Conservation (phyloP, 768 basidiomycete genomes). For the Lyophyllum semitale region DNA sequence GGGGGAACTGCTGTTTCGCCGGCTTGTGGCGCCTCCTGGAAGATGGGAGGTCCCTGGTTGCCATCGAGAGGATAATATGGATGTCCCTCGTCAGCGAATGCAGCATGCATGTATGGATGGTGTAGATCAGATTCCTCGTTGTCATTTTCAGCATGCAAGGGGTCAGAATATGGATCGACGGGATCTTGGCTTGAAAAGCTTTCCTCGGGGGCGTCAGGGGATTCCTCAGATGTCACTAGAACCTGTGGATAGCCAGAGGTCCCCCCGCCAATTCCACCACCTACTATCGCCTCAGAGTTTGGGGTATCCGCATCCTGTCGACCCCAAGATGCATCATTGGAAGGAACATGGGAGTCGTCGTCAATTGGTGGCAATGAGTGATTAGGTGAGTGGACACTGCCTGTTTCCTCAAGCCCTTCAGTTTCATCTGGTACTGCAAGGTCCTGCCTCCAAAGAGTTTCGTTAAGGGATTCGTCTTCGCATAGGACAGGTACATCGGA, state of each 20-base stretch:
- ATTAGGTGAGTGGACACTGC: not conserved
- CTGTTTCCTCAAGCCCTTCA: not conserved
- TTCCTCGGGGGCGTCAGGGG: not conserved
- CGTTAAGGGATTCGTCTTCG: not conserved
- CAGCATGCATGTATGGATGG: not conserved
- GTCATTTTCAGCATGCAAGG: not conserved
- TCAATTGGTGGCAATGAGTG: not conserved
- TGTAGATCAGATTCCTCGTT: not conserved
- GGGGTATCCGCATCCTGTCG: not conserved
- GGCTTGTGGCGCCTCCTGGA: constrained; percentile 18
- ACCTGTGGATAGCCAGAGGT: not conserved
- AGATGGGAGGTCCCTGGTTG: constrained; percentile 4
- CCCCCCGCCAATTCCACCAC: not conserved
- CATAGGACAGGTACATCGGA: not conserved
- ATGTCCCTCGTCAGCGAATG: not conserved
- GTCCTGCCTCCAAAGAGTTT: too few species aligned
- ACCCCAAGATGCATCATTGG: not conserved
- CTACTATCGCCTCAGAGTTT: not conserved
- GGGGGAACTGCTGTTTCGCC: constrained; percentile 25
- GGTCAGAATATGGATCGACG: not conserved
- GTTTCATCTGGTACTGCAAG: not conserved
- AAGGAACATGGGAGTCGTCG: not conserved
- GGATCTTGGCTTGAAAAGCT: not conserved
- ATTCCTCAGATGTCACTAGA: not conserved
- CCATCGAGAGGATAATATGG: constrained; percentile 2